phyloP scores from a whole-genome alignment of 768 basidiomycete species.

The Lepiota brunneoincarnata region DNA sequence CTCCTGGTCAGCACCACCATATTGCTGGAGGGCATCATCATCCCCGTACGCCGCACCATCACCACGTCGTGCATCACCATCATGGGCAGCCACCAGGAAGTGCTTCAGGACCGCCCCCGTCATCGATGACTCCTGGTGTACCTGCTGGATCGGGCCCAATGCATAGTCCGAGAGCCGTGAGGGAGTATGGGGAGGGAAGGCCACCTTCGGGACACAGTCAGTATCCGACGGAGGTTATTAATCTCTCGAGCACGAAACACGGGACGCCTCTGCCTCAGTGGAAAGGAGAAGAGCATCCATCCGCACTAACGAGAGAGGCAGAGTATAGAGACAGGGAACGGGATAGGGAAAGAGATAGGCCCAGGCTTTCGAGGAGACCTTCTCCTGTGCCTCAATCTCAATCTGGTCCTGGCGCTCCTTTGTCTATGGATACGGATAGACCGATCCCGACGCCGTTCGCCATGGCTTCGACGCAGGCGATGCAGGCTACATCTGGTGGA shows the following conservation, averaged over 20 bases:
- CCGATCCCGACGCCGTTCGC: conserved; percentile 53
- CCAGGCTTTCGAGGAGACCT: conserved; percentile 12
- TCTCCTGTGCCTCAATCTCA: conserved; percentile 8
- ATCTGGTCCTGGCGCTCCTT: conserved; percentile 7
- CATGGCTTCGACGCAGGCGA: conserved; percentile 44
- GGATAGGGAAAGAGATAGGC: conserved; percentile 17
- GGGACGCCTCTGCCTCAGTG: conserved; percentile 23
- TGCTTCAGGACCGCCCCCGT: conserved; percentile 13
- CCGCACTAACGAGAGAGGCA: conserved; percentile 19
- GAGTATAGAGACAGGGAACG: conserved; percentile 18
- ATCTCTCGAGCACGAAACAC: conserved; percentile 35
- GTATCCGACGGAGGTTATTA: conserved; percentile 50
- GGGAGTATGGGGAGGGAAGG: conserved; percentile 32
- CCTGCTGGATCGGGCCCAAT: not conserved
- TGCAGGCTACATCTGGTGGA: conserved; percentile 20
- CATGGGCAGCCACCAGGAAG: conserved; percentile 22
- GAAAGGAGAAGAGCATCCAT: conserved; percentile 33
- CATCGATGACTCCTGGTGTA: no score
- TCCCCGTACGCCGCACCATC: conserved; percentile 47
- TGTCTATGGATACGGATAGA: conserved; percentile 41
- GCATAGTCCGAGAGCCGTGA: conserved; percentile 23
- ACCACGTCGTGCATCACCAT: conserved; percentile 46
- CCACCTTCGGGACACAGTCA: conserved; percentile 36
- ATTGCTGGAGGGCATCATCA: conserved; percentile 38
- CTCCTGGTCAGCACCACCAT: conserved; percentile 29